Evolutionary conservation across 495 filamentous ascomycete species (phyloP), one percentile per base, ranked within the genome.

Genomic region (Podospora sp.): DNA sequence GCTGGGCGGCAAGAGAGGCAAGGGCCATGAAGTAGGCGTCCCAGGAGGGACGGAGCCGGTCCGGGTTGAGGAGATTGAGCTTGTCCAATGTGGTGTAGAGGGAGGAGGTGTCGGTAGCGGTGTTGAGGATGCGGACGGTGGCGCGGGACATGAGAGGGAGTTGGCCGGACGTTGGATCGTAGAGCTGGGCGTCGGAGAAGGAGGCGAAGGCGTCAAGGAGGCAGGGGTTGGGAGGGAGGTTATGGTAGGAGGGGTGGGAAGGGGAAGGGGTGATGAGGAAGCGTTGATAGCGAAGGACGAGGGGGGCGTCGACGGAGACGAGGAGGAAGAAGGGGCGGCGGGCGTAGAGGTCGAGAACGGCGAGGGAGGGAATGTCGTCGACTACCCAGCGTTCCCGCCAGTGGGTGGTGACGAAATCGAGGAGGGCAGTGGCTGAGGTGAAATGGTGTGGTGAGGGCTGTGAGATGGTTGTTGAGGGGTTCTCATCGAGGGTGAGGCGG

Each of bases 11-110:
- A 56, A 98, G 88, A 18, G 92, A 94, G 9, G 94, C 93, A 6
- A 99, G 83, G 63, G 91, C 84, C 95, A 99, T 99, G 77, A 99
- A 99, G 80, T 99, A 99, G 69, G 92, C 86, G 77, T 99, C 95
- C 95, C 95, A 99, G 65, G 85, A 90, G n/a, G 95, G 95, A 1
- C 95, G 87, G 27, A 98, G 80, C 3, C 95, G 89, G 71, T 91
- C 83, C 35, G 90, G 86, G 75, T 95, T 87, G 12, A 91, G 83
- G 35, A 98, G 83, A 71, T 95, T 84, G 7, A 97, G 85, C 21
- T 81, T 77, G 56, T 84, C 78, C 9, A 99, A 85, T 6, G 90
- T 85, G 14, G 79, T 75, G 73, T 92, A 86, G 2, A 99, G 82
- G 74, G 86, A 84, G 26, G 86, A 74, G 4, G 97, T 77, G 26